A percentile compares a stretch with the other conserved stretches of the same genome.
Conservation (phyloP, 2,329 filamentous ascomycete genomes). For the Talaromyces funiculosus region DNA sequence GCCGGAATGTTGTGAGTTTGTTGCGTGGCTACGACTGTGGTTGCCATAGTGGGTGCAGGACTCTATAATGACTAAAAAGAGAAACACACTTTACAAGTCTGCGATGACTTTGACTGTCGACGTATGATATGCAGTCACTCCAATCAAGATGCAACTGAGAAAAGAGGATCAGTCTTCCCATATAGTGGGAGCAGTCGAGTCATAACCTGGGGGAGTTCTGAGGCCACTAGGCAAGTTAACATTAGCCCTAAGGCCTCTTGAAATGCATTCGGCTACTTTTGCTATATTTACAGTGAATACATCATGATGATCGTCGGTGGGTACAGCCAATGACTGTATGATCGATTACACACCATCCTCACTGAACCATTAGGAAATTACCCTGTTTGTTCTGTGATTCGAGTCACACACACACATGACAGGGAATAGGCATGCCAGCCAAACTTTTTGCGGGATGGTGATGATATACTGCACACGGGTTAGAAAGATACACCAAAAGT, state of each 20-base stretch:
- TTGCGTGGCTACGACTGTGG: neutral
- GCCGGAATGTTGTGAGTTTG: neutral
- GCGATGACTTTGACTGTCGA: neutral
- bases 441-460: neutral
- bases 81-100: neutral
- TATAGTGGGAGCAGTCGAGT: neutral
- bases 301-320: neutral
- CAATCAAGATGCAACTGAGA: neutral
- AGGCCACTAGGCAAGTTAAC: neutral
- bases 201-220: neutral
- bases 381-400: neutral
- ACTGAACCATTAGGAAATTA: too few relatives aligned
- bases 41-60: neutral
- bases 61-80: neutral
- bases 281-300: neutral
- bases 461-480: neutral
- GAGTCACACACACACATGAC: neutral
- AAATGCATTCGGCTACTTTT: neutral
- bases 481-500: neutral
- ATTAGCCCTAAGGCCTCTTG: neutral
- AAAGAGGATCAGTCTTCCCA: neutral
- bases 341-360: neutral
- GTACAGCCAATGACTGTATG: neutral
- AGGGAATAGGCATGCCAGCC: too few relatives aligned
- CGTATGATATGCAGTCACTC: neutral